Conservation (phyloP, 1,284 basidiomycete genomes). For the Ceratobasidium sp. region DNA sequence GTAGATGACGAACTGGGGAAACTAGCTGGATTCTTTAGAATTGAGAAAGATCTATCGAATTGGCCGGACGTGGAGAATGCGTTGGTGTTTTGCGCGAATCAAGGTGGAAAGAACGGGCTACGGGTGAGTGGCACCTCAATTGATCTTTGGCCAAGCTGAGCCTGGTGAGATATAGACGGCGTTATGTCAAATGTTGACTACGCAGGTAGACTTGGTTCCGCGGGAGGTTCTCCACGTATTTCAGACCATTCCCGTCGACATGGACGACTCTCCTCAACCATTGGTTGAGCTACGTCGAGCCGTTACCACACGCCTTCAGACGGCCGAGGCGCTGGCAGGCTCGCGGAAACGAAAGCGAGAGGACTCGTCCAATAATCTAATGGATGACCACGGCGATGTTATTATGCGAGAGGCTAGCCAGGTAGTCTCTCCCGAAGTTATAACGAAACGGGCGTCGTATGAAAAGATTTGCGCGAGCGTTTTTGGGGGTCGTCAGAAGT, state of each 20-base stretch:
- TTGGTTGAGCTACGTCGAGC: slow-evolving; percentile 20
- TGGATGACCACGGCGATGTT: slow-evolving; percentile 14
- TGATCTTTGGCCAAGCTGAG: slow-evolving; percentile 41
- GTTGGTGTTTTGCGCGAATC: slow-evolving; percentile 17
- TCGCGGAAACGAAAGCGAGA: slow-evolving; percentile 13
- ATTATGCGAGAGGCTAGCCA: slow-evolving; percentile 23
- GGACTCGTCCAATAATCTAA: background rate
- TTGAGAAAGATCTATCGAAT: slow-evolving; percentile 2
- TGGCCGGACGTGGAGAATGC: slow-evolving; percentile 15
- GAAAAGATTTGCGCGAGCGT: slow-evolving; percentile 23
- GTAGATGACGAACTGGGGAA: slow-evolving; percentile 38
- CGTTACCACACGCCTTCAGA: slow-evolving; percentile 6
- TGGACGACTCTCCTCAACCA: slow-evolving; percentile 6
- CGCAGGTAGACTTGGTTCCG: slow-evolving; percentile 5
- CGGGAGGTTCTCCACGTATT: slow-evolving; percentile 16
- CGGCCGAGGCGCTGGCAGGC: background rate
- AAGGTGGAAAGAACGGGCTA: background rate
- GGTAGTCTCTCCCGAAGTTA: background rate
- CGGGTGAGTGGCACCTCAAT: background rate
- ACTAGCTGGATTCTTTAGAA: background rate
- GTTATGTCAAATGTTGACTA: slow-evolving; percentile 60
- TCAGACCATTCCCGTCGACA: slow-evolving; percentile 14
- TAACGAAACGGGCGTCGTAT: background rate
- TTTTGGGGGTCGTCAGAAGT: slow-evolving; percentile 14
- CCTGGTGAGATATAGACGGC: slow-evolving; percentile 51